Conservation (phyloP, 1,139 yeast genomes). For the Diutina mesorugosa region DNA sequence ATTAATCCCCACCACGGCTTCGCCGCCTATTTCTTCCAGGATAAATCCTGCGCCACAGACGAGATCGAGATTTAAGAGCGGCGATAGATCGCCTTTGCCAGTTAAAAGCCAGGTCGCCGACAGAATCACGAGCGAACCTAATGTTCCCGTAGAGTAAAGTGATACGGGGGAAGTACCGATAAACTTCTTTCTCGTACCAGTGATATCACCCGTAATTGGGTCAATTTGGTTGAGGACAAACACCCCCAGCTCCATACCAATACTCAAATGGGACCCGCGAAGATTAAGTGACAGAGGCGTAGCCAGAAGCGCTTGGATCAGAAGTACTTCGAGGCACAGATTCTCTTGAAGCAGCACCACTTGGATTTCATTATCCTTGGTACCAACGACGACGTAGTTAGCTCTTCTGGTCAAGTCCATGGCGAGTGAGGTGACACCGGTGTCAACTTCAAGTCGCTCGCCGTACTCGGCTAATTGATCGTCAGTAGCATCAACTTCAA, state of each 20-base stretch:
- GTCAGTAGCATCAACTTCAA: conserved; percentile 53
- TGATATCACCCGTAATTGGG: conserved; percentile 45
- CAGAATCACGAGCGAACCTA: conserved; percentile 15
- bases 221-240: conserved; percentile 56
- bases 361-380: conserved; percentile 59
- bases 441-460: conserved; percentile 41
- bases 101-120: conserved; percentile 6
- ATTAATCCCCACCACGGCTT: conserved; percentile 53
- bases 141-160: conserved; percentile 21
- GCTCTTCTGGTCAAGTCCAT: conserved; percentile 36
- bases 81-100: conserved; percentile 16
- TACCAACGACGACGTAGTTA: conserved; percentile 55
- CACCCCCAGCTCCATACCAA: conserved; percentile 77
- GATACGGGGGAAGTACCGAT: conserved; percentile 56
- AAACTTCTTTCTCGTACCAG: conserved; percentile 60
- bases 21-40: conserved; percentile 50
- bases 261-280: conserved; percentile 32
- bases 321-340: conserved; percentile 47
- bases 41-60: conserved; percentile 36
- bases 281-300: conserved; percentile 39
- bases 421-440: conserved; percentile 39
- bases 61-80: conserved; percentile 22
- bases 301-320: conserved; percentile 60
- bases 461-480: conserved; percentile 65
- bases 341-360: conserved; percentile 54